A percentile compares a stretch with the other conserved stretches of the same genome.
phyloP scores from a whole-genome alignment of 495 filamentous ascomycete genomes.

The Neohortaea acidophila region DNA sequence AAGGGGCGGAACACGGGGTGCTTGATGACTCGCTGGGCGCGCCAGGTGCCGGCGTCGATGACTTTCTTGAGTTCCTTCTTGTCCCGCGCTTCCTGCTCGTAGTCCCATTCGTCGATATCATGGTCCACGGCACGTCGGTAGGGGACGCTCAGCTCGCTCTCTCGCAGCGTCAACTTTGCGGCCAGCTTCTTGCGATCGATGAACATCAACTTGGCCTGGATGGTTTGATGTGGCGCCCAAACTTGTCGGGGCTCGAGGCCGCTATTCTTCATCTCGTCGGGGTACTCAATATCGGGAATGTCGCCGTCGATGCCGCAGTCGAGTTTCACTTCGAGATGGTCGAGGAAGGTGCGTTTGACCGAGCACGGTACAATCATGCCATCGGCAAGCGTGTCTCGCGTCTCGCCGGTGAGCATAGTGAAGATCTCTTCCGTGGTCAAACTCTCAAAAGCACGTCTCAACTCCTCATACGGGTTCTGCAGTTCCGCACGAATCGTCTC shows the following conservation, averaged over 20 bases:
- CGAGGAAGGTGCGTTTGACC: constrained; percentile 72
- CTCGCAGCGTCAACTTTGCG: constrained; percentile 67
- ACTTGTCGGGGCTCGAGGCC: constrained; percentile 35
- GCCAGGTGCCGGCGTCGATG: constrained; percentile 65
- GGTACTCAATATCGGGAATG: constrained; percentile 57
- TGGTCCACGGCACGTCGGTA: constrained; percentile 51
- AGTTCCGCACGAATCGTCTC: constrained; percentile 93
- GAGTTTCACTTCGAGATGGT: constrained; percentile 82
- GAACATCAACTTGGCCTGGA: constrained; percentile 72
- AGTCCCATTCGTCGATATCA: constrained; percentile 71
- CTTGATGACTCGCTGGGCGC: constrained; percentile 86
- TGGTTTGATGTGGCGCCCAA: constrained; percentile 62
- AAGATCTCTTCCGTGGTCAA: constrained; percentile 72
- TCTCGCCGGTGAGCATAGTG: constrained; percentile 94
- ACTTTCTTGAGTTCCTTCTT: constrained; percentile 53
- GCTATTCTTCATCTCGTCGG: constrained; percentile 40
- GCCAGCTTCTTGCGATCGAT: constrained; percentile 69
- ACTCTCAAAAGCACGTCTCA: constrained; percentile 63
- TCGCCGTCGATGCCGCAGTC: constrained; percentile 89
- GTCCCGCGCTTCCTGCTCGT: constrained; percentile 60
- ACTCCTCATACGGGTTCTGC: constrained; percentile 81
- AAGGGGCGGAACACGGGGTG: constrained; percentile 89
- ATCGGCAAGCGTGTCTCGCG: constrained; percentile 58
- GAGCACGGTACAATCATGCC: constrained; percentile 86
- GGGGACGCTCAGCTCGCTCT: constrained; percentile 59